phyloP scores from a whole-genome alignment of 257 asterid species.

The Solanum tacnaense region DNA sequence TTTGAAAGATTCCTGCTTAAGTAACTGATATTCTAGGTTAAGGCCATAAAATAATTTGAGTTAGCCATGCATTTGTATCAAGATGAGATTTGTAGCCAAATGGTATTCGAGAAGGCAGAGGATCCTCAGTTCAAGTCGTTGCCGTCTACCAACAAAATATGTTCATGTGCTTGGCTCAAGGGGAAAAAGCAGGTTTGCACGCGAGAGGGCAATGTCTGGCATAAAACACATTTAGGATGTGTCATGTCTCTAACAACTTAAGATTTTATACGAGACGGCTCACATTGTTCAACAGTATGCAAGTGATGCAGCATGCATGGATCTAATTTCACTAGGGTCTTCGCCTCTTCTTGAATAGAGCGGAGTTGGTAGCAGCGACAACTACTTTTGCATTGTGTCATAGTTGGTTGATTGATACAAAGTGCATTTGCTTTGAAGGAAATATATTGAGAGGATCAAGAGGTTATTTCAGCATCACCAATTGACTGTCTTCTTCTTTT shows the following conservation, averaged over 20 bases:
- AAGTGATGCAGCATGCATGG: not conserved
- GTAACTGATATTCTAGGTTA: not conserved
- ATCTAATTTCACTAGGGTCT: not conserved
- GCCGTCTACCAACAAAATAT: not conserved
- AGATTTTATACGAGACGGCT: not conserved
- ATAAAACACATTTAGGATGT: not conserved
- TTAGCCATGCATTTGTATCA: not conserved
- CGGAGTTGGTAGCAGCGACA: not conserved
- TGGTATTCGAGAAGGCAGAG: not conserved
- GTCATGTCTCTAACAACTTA: not conserved
- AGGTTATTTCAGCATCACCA: not conserved
- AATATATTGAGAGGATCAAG: not conserved
- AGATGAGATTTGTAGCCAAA: not conserved
- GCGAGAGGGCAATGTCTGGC: not conserved
- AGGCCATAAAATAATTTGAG: not conserved
- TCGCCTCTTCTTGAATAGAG: not conserved
- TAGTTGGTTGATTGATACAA: not conserved
- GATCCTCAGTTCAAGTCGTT: not conserved
- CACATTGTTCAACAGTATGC: not conserved
- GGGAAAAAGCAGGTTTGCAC: not conserved
- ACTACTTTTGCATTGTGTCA: not conserved
- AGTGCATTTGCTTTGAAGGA: not conserved
- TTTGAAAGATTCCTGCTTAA: not conserved
- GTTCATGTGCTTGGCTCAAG: not conserved
- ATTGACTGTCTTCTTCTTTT: slow-evolving; percentile 5